Conservation (phyloP, 805 yeast genomes). For the Barnettozyma siamensis region DNA sequence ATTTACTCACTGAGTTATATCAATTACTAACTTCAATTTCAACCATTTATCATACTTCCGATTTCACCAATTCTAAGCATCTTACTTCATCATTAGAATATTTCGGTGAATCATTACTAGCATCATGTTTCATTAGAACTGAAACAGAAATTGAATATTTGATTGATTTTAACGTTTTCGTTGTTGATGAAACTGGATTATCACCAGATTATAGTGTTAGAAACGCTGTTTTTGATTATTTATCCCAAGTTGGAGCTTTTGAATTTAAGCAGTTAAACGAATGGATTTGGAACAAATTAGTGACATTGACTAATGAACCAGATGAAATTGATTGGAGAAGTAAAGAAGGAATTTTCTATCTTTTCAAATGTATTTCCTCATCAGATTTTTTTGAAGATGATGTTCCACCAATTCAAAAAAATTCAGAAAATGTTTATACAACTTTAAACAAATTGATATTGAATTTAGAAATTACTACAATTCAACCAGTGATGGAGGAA, state of each 20-base stretch:
- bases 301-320: not conserved
- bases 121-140: constrained; percentile 14
- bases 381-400: constrained; percentile 32
- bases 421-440: constrained; percentile 19
- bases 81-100: constrained; percentile 6
- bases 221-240: constrained; percentile 51
- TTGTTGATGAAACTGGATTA: constrained; percentile 70
- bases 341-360: constrained; percentile 44
- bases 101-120: constrained; percentile 16
- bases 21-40: constrained; percentile 27
- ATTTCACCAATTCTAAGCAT: constrained; percentile 4
- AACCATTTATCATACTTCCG: not conserved
- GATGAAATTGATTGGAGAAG: constrained; percentile 32
- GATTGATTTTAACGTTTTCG: constrained; percentile 61
- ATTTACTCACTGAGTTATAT: constrained; percentile 29
- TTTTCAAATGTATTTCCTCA: constrained; percentile 41
- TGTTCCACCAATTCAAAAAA: constrained; percentile 24
- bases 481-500: not conserved
- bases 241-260: constrained; percentile 40
- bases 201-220: constrained; percentile 50
- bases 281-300: constrained; percentile 1
- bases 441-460: not conserved
- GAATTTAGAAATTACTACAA: not conserved
- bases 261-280: constrained; percentile 29
- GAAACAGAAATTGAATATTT: constrained; percentile 43